phyloP scores from a whole-genome alignment of 2,329 filamentous ascomycete genomes.

The Penicillium oxalicum region DNA sequence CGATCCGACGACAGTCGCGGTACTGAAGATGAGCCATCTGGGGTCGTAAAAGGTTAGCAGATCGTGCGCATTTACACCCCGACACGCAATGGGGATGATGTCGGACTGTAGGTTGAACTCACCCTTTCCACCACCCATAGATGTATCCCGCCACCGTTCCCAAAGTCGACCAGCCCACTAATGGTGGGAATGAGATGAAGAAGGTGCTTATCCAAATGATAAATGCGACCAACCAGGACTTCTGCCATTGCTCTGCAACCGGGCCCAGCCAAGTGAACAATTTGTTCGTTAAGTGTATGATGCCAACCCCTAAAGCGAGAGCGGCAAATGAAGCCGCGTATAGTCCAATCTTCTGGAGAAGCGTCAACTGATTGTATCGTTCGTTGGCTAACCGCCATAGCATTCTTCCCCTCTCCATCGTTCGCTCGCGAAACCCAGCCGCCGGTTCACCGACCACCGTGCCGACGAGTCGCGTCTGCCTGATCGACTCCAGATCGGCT shows the following conservation, averaged over 20 bases:
- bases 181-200: constrained; percentile 72
- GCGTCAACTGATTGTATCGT: constrained; percentile 37
- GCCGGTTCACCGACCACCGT: constrained; percentile 28
- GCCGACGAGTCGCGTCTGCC: constrained; percentile 36
- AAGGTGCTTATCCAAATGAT: constrained; percentile 73
- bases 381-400: constrained; percentile 28
- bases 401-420: constrained; percentile 34
- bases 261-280: constrained; percentile 74
- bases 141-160: constrained; percentile 65
- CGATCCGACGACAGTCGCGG: constrained; percentile 71
- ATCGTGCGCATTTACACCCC: neutral
- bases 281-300: constrained; percentile 69
- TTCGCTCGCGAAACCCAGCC: constrained; percentile 32
- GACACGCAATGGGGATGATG: neutral
- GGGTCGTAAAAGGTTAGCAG: constrained; percentile 20
- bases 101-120: constrained; percentile 30
- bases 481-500: constrained; percentile 49
- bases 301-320: constrained; percentile 57
- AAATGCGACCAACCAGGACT: constrained; percentile 62
- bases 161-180: constrained; percentile 80
- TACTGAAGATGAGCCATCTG: constrained; percentile 78
- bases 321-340: constrained; percentile 46
- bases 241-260: constrained; percentile 69
- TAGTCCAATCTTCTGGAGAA: constrained; percentile 58
- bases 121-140: constrained; percentile 66